Base-by-base conservation (phyloP, 345 rosid genomes). In the Theobroma cacao region DNA sequence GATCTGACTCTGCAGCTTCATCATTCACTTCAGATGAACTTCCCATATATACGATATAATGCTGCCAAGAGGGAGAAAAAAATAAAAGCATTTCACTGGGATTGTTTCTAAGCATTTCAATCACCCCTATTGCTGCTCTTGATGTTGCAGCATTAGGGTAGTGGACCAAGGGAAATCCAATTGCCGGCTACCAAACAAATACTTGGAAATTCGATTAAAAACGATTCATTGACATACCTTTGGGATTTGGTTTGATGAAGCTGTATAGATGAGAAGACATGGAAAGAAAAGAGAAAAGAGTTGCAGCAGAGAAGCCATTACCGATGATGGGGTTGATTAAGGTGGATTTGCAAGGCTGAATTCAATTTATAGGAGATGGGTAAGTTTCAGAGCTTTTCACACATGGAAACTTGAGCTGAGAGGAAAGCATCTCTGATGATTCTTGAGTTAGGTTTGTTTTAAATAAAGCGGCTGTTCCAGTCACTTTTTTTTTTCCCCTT, bases 1-100 rank as follows among this genome's bases (percentile, higher is more conserved):
- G 90, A 77, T 79, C 83, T 17, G 77, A 78, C 41, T 88, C 89
- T 56, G 81, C 66, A 45, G 63, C 45, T 60, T 64, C 83, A n/a
- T 13, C 76, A 0, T 68, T 76, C 68, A 66, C 80, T 30, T 50
- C 71, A 41, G 84, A 75, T 65, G 91, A 82, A 74, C 90, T 86
- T 82, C 95, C 95, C 95, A 91, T 91, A 33, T 91, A 91, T 17
- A 91, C 93, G 58, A 91, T 86, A 84, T 91, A 88, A 50, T 62
- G 84, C 93, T 91, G 90, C 77, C 59, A 77, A 18, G 22, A 70
- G n/a, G 4, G 0, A 14, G 10, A 18, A 4, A 11, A 26, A 10
- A 34, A 43, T 38, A 7, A 31, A 7, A 24, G 56, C 18, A 13
- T 58, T 41, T 41, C 30, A 47, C 18, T 64, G 5, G 22, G 45